These are phyloP conservation scores for Stylosanthes scabra DNA, from an alignment of 331 rosid species.

Conservation along the genomic window DNA sequence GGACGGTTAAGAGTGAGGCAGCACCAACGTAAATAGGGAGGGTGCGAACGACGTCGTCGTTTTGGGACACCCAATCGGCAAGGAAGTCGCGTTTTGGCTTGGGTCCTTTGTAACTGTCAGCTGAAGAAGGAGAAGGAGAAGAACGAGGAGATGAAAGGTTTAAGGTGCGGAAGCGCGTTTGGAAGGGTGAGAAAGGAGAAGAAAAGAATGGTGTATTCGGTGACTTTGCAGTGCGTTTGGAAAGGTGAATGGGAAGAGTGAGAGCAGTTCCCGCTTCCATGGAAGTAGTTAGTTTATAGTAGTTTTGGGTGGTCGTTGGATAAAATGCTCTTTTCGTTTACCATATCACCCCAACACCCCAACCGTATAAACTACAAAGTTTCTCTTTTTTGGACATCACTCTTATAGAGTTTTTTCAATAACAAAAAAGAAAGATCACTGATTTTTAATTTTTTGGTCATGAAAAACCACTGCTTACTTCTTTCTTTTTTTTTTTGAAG, in stretches of 20 bases:
- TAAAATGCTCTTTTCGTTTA: not conserved
- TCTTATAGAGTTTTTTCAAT: too few relatives aligned
- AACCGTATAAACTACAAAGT: too few relatives aligned
- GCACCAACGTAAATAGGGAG: constrained; percentile 75
- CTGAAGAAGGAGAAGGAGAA: constrained; percentile 40
- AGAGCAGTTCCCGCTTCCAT: constrained; percentile 80
- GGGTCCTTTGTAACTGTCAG: constrained; percentile 60
- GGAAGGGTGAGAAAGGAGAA: constrained; percentile 32
- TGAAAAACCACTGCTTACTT: too few relatives aligned
- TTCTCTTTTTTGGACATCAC: too few relatives aligned
- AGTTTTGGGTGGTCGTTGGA: not conserved
- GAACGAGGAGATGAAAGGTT: constrained; percentile 40
- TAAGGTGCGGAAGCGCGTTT: constrained; percentile 20
- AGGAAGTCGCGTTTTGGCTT: constrained; percentile 76
- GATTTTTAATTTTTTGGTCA: too few relatives aligned
- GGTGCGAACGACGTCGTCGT: constrained; percentile 77
- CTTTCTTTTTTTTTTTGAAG: too few relatives aligned
- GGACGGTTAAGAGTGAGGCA: constrained; percentile 66
- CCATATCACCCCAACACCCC: too few relatives aligned
- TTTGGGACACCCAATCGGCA: constrained; percentile 78
- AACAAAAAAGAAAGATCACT: too few relatives aligned
- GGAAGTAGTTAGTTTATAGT: not conserved
- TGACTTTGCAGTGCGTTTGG: constrained; percentile 33
- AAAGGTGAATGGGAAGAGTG: constrained; percentile 28
- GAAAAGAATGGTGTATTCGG: constrained; percentile 4